A percentile compares a stretch with the other conserved stretches of the same genome.
These are phyloP conservation scores for Aspergillus vadensis DNA, from an alignment of 2,329 filamentous ascomycete species.

Conservation along the genomic window DNA sequence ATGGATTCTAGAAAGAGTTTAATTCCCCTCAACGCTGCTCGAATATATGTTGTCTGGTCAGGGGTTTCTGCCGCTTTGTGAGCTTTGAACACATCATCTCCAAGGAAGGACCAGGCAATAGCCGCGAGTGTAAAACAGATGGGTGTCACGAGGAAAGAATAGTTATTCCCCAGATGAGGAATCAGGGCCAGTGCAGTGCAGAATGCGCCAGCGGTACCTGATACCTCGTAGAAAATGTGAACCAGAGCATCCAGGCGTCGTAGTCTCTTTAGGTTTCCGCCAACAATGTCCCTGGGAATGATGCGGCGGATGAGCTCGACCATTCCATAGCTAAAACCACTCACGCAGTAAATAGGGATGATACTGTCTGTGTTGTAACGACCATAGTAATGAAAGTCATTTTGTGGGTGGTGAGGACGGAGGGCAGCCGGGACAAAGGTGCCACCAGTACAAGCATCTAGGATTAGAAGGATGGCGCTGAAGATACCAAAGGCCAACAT, in stretches of 20 bases:
- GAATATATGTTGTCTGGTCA: slow-evolving; percentile 13
- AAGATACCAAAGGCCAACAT: slow-evolving; percentile 18
- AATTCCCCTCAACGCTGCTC: slow-evolving; percentile 14
- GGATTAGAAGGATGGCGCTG: slow-evolving; percentile 20
- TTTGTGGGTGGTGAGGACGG: slow-evolving; percentile 13
- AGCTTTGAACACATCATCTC: slow-evolving; percentile 10
- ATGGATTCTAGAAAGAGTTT: slow-evolving; percentile 19
- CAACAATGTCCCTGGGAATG: slow-evolving; percentile 19
- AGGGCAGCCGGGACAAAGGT: slow-evolving; percentile 14
- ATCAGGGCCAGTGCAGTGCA: slow-evolving; percentile 19
- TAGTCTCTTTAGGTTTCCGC: slow-evolving; percentile 18
- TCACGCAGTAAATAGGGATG: slow-evolving; percentile 20
- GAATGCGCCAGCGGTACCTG: slow-evolving; percentile 18
- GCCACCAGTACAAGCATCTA: slow-evolving; percentile 20
- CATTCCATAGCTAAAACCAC: slow-evolving; percentile 20
- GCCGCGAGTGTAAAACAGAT: slow-evolving; percentile 16
- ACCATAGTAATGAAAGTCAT: slow-evolving; percentile 22
- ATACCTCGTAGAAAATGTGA: slow-evolving; percentile 19
- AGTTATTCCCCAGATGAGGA: slow-evolving; percentile 19
- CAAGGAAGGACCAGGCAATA: slow-evolving; percentile 18
- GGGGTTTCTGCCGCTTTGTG: slow-evolving; percentile 4
- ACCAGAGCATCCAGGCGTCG: slow-evolving; percentile 19
- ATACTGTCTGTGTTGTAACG: slow-evolving; percentile 19
- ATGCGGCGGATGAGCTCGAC: slow-evolving; percentile 22
- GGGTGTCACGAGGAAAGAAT: slow-evolving; percentile 20